phyloP scores from a whole-genome alignment of 192 early-diverging fungal genomes.

The Backusella sp. region DNA sequence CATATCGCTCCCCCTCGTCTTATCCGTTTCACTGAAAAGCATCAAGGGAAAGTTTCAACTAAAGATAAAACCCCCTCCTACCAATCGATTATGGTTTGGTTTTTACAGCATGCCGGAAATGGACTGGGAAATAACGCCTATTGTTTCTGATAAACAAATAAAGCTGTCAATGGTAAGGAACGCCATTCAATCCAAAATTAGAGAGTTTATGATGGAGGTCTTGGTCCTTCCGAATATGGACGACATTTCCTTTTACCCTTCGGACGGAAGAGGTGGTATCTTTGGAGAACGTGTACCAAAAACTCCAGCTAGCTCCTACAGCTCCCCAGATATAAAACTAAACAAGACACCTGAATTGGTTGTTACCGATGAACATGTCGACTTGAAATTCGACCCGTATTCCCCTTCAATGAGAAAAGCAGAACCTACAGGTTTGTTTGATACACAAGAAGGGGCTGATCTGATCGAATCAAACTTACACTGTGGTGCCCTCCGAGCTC shows the following conservation, averaged over 20 bases:
- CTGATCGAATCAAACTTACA: not conserved
- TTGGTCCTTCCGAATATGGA: constrained; percentile 91
- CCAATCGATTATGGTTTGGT: constrained; percentile 85
- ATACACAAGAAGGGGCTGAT: not conserved
- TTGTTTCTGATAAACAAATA: constrained; percentile 84
- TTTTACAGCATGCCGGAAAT: constrained; percentile 78
- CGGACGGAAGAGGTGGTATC: constrained; percentile 54
- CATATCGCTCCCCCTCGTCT: constrained; percentile 72
- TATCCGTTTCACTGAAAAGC: constrained; percentile 72
- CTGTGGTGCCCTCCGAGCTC: not conserved
- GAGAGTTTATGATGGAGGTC: constrained; percentile 73
- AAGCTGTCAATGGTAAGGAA: constrained; percentile 76
- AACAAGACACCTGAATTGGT: not conserved
- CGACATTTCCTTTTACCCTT: constrained; percentile 75
- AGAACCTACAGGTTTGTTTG: not conserved
- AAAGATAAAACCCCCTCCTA: constrained; percentile 76
- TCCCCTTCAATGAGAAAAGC: not conserved
- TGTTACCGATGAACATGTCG: not conserved
- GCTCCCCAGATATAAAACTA: not conserved
- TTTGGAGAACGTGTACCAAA: constrained; percentile 40
- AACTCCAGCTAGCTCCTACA: not conserved
- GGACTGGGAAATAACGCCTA: constrained; percentile 70
- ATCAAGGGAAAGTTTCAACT: constrained; percentile 72
- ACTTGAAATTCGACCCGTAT: not conserved
- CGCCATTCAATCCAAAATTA: constrained; percentile 82